Percentiles rank a stretch among this genome's conserved stretches.
phyloP scores from a whole-genome alignment of 73 alveolate genomes.

The Paramecium biaurelia region DNA sequence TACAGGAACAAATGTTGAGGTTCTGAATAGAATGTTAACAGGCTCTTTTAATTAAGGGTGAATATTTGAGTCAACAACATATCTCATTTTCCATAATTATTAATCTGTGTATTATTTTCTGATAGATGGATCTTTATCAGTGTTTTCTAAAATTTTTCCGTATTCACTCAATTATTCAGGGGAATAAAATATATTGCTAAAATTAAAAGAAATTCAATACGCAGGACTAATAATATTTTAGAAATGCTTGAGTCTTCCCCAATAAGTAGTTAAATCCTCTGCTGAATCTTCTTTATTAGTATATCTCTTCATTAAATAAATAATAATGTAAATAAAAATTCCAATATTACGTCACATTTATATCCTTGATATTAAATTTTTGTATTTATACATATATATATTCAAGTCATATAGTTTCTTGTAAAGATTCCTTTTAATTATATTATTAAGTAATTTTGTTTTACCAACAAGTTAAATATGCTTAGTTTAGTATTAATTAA shows the following conservation, averaged over 20 bases:
- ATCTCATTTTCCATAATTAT: conserved; percentile 46
- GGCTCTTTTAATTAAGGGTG: conserved; percentile 42
- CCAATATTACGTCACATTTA: neutral
- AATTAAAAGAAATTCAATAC: neutral
- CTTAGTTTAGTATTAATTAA: too few species aligned
- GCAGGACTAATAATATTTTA: conserved; percentile 20
- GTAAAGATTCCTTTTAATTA: too few species aligned
- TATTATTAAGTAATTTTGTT: too few species aligned
- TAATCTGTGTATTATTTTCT: neutral
- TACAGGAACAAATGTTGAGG: conserved; percentile 46
- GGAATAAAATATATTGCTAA: conserved; percentile 1
- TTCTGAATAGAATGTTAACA: conserved; percentile 31
- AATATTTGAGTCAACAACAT: conserved; percentile 20
- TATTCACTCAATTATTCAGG: neutral
- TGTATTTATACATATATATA: too few species aligned
- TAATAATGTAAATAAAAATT: conserved; percentile 9
- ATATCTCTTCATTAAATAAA: conserved; percentile 19
- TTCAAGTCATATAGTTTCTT: too few species aligned
- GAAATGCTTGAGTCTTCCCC: conserved; percentile 51
- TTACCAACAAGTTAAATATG: too few species aligned
- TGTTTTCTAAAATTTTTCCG: neutral
- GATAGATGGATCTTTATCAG: conserved; percentile 12
- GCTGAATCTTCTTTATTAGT: conserved; percentile 16
- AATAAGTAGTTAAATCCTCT: conserved; percentile 42
- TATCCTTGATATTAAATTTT: neutral